Percentiles rank a stretch among this genome's conserved stretches.
Conservation (phyloP, 2,329 filamentous ascomycete genomes). For the Aureobasidium mangrovei region DNA sequence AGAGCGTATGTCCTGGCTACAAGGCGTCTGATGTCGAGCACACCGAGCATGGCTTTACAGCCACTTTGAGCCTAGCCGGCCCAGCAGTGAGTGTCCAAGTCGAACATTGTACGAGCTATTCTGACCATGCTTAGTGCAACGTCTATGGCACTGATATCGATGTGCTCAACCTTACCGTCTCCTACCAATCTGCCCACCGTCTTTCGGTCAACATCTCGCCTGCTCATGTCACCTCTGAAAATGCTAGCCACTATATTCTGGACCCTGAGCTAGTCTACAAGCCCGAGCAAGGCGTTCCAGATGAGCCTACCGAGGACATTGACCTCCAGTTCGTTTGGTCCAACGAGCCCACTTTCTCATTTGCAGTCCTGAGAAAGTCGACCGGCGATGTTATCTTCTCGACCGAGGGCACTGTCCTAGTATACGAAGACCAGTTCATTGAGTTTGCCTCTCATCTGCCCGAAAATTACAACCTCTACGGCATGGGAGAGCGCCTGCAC, state of each 20-base stretch:
- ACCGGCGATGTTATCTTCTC: slow-evolving; percentile 60
- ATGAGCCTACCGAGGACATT: slow-evolving; percentile 32
- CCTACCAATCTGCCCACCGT: slow-evolving; percentile 56
- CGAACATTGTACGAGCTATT: not conserved
- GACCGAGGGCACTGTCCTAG: slow-evolving; percentile 53
- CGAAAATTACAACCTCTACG: slow-evolving; percentile 66
- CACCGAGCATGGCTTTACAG: slow-evolving; percentile 41
- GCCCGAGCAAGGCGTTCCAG: slow-evolving; percentile 40
- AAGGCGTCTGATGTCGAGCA: slow-evolving; percentile 43
- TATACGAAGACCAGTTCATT: slow-evolving; percentile 71
- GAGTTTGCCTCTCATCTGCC: slow-evolving; percentile 60
- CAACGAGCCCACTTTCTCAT: slow-evolving; percentile 50
- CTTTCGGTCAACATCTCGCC: slow-evolving; percentile 64
- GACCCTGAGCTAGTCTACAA: slow-evolving; percentile 54
- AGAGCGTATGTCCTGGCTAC: slow-evolving; percentile 55
- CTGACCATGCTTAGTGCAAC: slow-evolving; percentile 44
- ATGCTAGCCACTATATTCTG: slow-evolving; percentile 46
- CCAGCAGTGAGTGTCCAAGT: slow-evolving; percentile 25
- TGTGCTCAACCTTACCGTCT: slow-evolving; percentile 56
- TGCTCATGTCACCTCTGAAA: slow-evolving; percentile 42
- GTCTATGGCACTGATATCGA: slow-evolving; percentile 69
- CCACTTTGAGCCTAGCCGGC: slow-evolving; percentile 45
- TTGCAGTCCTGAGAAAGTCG: slow-evolving; percentile 47
- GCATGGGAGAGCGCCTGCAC: slow-evolving; percentile 65
- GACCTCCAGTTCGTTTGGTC: slow-evolving; percentile 47